Percentiles rank a stretch among this genome's conserved stretches.
These are phyloP conservation scores for Ilyonectria mors-panacis DNA, from an alignment of 2,329 filamentous ascomycete genomes.

Conservation along the genomic window DNA sequence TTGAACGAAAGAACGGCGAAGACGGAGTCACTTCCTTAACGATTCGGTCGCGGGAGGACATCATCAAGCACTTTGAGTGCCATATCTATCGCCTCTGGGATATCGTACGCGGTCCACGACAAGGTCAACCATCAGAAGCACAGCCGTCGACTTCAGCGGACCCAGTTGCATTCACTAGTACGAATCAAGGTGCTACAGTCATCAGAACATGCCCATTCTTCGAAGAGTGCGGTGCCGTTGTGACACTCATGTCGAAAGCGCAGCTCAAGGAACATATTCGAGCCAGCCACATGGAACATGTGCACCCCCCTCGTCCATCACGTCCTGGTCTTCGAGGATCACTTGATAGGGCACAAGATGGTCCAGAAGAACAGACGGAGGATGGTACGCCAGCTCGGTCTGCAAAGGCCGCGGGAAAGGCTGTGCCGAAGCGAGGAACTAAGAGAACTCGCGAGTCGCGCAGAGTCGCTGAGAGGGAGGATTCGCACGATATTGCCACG, in stretches of 20 bases:
- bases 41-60: constrained; percentile 4
- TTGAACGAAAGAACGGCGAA: neutral
- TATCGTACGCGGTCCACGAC: neutral
- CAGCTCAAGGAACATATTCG: constrained; percentile 31
- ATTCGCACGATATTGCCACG: too few species aligned
- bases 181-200: neutral
- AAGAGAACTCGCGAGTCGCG: too few species aligned
- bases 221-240: constrained; percentile 27
- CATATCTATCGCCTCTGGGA: constrained; percentile 42
- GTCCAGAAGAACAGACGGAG: neutral
- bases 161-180: neutral
- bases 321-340: neutral
- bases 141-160: neutral
- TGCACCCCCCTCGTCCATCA: neutral
- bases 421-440: neutral
- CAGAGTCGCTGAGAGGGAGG: too few species aligned
- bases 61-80: constrained; percentile 42
- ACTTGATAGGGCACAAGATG: neutral
- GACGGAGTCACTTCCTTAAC: neutral
- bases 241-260: constrained; percentile 22
- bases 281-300: constrained; percentile 18
- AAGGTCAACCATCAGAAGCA: neutral
- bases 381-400: neutral
- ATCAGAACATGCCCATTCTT: constrained; percentile 32
- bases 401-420: neutral